Conservation (phyloP, 2,329 filamentous ascomycete species). For the Aspergillus amoenus region DNA sequence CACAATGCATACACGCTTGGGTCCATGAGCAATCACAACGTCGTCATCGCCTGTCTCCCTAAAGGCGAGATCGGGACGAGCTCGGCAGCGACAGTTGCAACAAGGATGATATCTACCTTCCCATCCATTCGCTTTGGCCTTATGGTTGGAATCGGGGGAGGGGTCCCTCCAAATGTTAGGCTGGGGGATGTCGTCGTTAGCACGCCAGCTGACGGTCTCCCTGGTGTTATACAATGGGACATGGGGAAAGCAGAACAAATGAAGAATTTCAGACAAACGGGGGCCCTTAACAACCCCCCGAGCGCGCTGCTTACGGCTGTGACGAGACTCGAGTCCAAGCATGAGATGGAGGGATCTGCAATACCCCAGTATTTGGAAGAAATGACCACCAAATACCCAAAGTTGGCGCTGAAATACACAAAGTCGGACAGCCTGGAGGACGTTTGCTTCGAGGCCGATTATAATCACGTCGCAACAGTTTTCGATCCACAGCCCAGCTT, state of each 20-base stretch:
- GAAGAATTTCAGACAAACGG: not conserved
- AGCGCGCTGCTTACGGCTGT: not conserved
- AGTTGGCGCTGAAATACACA: not conserved
- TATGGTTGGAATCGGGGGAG: slow-evolving; percentile 22
- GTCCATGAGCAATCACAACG: slow-evolving; percentile 21
- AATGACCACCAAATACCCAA: not conserved
- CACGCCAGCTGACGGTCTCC: not conserved
- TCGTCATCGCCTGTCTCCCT: slow-evolving; percentile 21
- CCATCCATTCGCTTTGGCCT: slow-evolving; percentile 19
- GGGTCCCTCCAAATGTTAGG: slow-evolving; percentile 19
- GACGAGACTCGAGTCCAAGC: not conserved
- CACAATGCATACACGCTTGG: slow-evolving; percentile 23
- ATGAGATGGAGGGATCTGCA: not conserved
- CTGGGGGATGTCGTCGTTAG: slow-evolving; percentile 20
- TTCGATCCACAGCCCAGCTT: not conserved
- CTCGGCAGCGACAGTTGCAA: slow-evolving; percentile 16
- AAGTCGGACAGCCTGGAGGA: not conserved
- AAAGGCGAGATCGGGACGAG: slow-evolving; percentile 11
- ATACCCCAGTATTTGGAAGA: not conserved
- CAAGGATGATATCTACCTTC: slow-evolving; percentile 19
- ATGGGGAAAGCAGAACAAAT: not conserved
- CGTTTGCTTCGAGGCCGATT: not conserved
- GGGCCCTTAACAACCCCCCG: not conserved
- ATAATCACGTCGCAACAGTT: not conserved
- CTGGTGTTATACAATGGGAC: not conserved